Base-by-base conservation (phyloP, 768 basidiomycete genomes). In the Leccinum pellstonianum region DNA sequence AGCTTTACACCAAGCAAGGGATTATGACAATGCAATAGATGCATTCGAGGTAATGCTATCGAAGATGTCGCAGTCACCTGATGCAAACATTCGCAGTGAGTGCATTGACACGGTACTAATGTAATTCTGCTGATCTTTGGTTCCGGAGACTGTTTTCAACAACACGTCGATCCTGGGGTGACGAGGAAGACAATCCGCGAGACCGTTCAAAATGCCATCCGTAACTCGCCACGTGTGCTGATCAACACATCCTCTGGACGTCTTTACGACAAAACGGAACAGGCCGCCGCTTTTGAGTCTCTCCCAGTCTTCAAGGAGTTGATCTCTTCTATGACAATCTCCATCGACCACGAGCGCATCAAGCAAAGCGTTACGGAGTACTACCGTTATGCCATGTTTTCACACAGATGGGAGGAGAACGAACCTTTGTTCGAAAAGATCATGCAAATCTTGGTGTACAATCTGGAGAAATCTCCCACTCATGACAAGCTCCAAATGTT, bases 21-120 rank as follows among this genome's bases (percentile, higher is more conserved):
- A 11, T 23, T 27, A 54, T 14, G 31, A 12, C 2, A 23, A 52
- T 35, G 55, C 47, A 19, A 31, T 57, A 15, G 15, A 54, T 5
- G 55, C 52, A 49, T 54, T 48, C 2, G 47, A 62, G 47, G 19
- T 5, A 2, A 63, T 61, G 59, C 21, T 63, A 0, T 57, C 11
- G 8, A 50, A 50, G 48, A 35, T 62, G 31, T 47, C 43, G 5
- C 23, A 52, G 9, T 62, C 58, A 11, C 7, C 19, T 7, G 27
- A 52, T 35, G 29, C 52, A 10, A 47, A 21, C 3, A 29, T 48
- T 19, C 51, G 15, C 4, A 35, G 62, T 60, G n/a, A 60, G 58
- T 2, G 14, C 4, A 12, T 9, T 15, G 8, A 41, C 12, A 3
- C 23, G 11, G 8, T 23, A 6, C 2, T 4, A 1, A 27, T 17